Percentiles rank a stretch among this genome's conserved stretches.
These are phyloP conservation scores for Phytophthora pistaciae DNA, from an alignment of 352 stramenopile genomes.

Conservation along the genomic window DNA sequence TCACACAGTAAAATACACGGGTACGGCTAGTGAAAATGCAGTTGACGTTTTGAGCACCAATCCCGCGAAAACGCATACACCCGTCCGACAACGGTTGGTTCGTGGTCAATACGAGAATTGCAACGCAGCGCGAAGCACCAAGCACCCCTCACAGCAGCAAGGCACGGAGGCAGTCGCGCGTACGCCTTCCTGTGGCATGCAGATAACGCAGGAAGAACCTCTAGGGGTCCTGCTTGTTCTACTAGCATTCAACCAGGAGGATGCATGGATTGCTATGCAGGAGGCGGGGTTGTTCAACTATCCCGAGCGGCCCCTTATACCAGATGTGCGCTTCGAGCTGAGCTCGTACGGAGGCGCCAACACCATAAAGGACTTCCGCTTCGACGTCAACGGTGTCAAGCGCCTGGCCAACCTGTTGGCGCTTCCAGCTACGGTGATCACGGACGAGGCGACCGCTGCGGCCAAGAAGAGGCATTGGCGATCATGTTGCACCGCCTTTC, in stretches of 20 bases:
- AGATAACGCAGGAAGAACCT: not conserved
- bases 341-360: not conserved
- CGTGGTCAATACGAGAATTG: not conserved
- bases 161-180: not conserved
- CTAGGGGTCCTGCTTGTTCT: not conserved
- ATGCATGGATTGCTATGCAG: not conserved
- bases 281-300: not conserved
- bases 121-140: too few relatives aligned
- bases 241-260: not conserved
- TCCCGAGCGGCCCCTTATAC: not conserved
- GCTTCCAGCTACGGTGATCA: not conserved
- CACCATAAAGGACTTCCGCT: not conserved
- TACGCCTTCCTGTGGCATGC: not conserved
- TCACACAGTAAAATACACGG: not conserved
- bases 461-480: not conserved
- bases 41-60: not conserved
- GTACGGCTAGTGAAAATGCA: not conserved
- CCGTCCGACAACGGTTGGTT: not conserved
- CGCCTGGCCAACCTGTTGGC: not conserved
- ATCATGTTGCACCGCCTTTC: not conserved
- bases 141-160: not conserved
- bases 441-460: not conserved
- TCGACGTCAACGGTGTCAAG: not conserved
- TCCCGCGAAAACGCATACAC: not conserved
- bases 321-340: not conserved